Evolutionary conservation across 805 yeast species (phyloP).

Genomic region (Scheffersomyces spartinae): DNA sequence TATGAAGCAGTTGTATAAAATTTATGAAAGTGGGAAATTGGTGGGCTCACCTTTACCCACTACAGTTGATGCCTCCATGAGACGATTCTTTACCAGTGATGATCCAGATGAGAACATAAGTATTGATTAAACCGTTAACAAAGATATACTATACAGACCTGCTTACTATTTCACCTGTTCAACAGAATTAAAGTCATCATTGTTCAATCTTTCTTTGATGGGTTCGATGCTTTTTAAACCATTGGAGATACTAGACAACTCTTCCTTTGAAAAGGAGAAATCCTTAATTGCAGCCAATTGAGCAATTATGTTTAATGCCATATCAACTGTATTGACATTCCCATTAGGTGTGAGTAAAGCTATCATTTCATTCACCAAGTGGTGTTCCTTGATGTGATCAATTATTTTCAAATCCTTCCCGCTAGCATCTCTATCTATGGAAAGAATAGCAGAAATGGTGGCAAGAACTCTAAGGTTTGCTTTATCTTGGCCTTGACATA

Average conservation of each 20-base stretch:
- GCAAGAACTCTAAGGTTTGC: slow-evolving; percentile 45
- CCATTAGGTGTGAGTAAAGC: slow-evolving; percentile 18
- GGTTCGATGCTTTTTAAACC: slow-evolving; percentile 28
- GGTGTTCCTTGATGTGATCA: slow-evolving; percentile 23
- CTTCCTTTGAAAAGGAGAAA: slow-evolving; percentile 35
- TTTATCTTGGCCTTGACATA: slow-evolving; percentile 36
- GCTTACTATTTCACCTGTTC: no score
- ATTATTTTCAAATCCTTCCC: slow-evolving; percentile 31
- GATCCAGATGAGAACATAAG: slow-evolving; percentile 44
- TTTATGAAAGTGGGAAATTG: slow-evolving; percentile 30
- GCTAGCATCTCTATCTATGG: no score
- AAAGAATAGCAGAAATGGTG: slow-evolving; percentile 52
- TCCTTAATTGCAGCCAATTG: slow-evolving; percentile 30
- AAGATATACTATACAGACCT: no score
- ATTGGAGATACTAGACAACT: slow-evolving; percentile 20
- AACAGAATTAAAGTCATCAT: slow-evolving; percentile 41
- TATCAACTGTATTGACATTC: slow-evolving; percentile 44
- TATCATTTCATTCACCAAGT: slow-evolving; percentile 22
- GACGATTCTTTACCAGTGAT: slow-evolving; percentile 33
- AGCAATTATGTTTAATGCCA: slow-evolving; percentile 38
- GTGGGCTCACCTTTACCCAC: slow-evolving; percentile 36
- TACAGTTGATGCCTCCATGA: slow-evolving; percentile 38
- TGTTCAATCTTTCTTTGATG: slow-evolving; percentile 37
- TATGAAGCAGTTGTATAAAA: slow-evolving; percentile 28
- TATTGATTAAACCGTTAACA: no score